These are phyloP conservation scores for Platismatia glauca DNA, from an alignment of 495 filamentous ascomycete species.

Conservation along the genomic window DNA sequence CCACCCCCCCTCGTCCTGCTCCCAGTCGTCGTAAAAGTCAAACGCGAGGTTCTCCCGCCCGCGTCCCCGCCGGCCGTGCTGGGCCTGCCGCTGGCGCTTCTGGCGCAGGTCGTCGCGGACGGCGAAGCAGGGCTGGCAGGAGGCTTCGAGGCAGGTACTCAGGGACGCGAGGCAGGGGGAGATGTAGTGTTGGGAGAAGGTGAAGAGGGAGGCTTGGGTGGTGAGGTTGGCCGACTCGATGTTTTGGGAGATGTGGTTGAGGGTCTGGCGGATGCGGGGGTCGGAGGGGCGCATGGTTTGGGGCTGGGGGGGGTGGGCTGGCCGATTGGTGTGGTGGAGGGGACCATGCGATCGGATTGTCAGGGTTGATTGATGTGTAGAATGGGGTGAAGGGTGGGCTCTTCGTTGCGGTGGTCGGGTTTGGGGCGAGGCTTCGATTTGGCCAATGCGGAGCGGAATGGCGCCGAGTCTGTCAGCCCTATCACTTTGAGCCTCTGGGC, in stretches of 20 bases:
- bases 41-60: constrained; percentile 74
- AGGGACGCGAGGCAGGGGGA: constrained; percentile 68
- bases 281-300: constrained; percentile 59
- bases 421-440: neutral
- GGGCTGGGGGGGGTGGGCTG: neutral
- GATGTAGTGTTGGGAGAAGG: constrained; percentile 77
- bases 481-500: neutral
- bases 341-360: neutral
- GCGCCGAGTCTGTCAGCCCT: neutral
- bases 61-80: constrained; percentile 63
- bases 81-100: constrained; percentile 26
- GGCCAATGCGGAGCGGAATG: neutral
- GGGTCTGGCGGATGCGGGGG: constrained; percentile 84
- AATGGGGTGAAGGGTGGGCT: neutral
- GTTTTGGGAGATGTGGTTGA: constrained; percentile 88
- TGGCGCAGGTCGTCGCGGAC: constrained; percentile 6
- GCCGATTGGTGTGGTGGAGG: neutral
- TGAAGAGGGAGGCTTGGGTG: constrained; percentile 80
- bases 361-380: neutral
- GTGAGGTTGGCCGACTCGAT: constrained; percentile 87
- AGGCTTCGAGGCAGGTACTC: constrained; percentile 54
- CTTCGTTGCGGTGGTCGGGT: neutral
- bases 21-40: constrained; percentile 98
- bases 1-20: constrained; percentile 65
- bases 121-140: constrained; percentile 63